A percentile compares a stretch with the other conserved stretches of the same genome.
phyloP scores from a whole-genome alignment of 306 rosid genomes.

The Casuarina cunninghamiana region DNA sequence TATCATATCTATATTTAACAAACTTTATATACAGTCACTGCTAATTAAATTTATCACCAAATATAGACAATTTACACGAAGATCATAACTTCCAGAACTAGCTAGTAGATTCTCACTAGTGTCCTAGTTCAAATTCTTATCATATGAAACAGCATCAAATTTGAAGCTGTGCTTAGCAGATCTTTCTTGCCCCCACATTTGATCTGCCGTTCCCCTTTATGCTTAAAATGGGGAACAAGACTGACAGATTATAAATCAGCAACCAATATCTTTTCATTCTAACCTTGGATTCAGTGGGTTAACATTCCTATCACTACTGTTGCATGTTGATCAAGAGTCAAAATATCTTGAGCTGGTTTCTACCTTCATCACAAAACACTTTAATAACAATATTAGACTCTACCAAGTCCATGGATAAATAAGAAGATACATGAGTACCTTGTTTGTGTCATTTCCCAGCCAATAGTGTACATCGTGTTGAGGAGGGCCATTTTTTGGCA shows the following conservation, averaged over 20 bases:
- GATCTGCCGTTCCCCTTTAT: slow-evolving; percentile 6
- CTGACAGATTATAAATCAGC: not conserved
- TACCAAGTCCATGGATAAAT: slow-evolving; percentile 8
- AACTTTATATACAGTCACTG: slow-evolving; percentile 2
- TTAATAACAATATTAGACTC: not conserved
- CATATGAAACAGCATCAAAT: not conserved
- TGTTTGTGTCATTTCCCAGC: slow-evolving; percentile 68
- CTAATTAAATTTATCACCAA: not conserved
- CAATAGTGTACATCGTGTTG: slow-evolving; percentile 86
- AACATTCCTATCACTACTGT: not conserved
- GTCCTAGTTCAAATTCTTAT: slow-evolving; percentile 9
- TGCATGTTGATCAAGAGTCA: not conserved
- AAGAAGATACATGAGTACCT: slow-evolving; percentile 41
- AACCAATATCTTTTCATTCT: not conserved
- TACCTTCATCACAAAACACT: not conserved
- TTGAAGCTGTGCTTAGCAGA: not conserved
- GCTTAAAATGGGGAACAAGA: slow-evolving; percentile 9
- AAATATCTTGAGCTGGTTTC: slow-evolving; percentile 3
- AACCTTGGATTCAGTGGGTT: not conserved
- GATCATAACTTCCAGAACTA: not conserved
- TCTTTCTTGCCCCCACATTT: not conserved
- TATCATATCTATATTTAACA: slow-evolving; percentile 2
- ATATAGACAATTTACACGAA: slow-evolving; percentile 5
- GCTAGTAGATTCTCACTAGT: not conserved
- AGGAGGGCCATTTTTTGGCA: slow-evolving; percentile 63